Evolutionary conservation across 192 early-diverging fungal genomes (phyloP).

Genomic region (Coemansia sp.): DNA sequence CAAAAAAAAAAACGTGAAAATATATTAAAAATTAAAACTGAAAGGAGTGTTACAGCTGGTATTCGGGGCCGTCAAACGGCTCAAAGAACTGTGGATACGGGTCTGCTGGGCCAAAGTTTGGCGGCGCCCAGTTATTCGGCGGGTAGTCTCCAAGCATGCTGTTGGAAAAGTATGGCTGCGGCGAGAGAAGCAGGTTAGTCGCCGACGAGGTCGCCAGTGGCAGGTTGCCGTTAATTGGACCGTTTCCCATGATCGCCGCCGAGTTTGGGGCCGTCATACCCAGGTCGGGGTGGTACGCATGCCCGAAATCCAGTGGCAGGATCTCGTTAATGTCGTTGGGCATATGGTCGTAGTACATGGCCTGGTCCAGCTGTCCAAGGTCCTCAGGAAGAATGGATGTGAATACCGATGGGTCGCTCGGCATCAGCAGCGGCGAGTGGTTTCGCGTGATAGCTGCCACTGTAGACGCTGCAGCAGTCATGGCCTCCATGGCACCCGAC

Average conservation of each 20-base stretch:
- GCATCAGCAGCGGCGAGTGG: background rate
- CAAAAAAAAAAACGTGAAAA: background rate
- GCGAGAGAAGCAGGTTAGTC: background rate
- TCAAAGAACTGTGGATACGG: constrained; percentile 13
- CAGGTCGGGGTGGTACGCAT: background rate
- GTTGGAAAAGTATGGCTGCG: background rate
- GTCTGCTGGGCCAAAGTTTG: constrained; percentile 6
- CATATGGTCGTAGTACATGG: background rate
- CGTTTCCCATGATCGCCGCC: background rate
- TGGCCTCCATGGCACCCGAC: background rate
- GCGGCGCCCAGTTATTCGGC: background rate
- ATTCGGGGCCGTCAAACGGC: constrained; percentile 12
- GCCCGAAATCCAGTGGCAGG: background rate
- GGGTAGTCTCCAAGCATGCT: background rate
- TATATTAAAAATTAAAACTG: background rate
- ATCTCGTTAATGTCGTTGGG: background rate
- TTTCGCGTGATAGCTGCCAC: background rate
- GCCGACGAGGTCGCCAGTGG: background rate
- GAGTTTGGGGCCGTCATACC: background rate
- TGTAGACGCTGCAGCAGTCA: background rate
- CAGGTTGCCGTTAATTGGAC: background rate
- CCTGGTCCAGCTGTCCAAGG: background rate
- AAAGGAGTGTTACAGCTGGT: constrained; percentile 1
- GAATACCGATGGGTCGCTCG: background rate
- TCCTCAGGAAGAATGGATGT: background rate